Percentiles rank a stretch among this genome's conserved stretches.
Conservation (phyloP, 768 basidiomycete species). For the Calocybe gangraenosa region DNA sequence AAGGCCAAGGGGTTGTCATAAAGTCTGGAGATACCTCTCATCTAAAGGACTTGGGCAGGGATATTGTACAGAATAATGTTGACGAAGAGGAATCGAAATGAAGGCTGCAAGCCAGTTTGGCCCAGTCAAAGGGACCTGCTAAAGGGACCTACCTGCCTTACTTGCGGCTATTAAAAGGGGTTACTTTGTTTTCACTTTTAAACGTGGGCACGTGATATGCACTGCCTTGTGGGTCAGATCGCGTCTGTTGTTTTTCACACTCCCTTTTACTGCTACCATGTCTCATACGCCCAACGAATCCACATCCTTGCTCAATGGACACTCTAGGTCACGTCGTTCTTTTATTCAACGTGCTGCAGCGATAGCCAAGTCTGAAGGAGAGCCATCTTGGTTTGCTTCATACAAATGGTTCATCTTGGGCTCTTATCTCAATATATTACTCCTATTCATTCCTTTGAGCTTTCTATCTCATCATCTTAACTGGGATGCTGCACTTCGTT, state of each 20-base stretch:
- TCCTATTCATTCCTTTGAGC: constrained; percentile 77
- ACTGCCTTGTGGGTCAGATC: constrained; percentile 11
- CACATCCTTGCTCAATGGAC: constrained; percentile 46
- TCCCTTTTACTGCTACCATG: constrained; percentile 22
- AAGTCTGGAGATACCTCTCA: constrained; percentile 56
- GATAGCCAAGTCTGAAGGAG: constrained; percentile 53
- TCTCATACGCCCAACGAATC: constrained; percentile 34
- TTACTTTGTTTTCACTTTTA: neutral
- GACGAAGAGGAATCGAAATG: constrained; percentile 32
- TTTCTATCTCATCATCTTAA: constrained; percentile 55
- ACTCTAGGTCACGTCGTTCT: constrained; percentile 22
- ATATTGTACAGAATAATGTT: constrained; percentile 43
- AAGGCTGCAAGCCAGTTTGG: neutral
- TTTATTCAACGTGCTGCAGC: constrained; percentile 32
- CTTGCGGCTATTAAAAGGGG: too few species aligned
- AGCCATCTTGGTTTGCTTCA: constrained; percentile 59
- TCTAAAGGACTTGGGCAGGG: constrained; percentile 28
- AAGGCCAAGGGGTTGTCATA: constrained; percentile 36
- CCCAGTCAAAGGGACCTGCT: too few species aligned
- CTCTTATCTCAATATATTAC: constrained; percentile 70
- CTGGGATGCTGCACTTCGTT: constrained; percentile 78
- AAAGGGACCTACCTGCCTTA: too few species aligned
- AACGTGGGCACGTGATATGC: constrained; percentile 4
- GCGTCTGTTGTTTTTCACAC: neutral
- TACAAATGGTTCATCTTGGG: constrained; percentile 58